Evolutionary conservation across 345 rosid species (phyloP).

Genomic region (Angophora floribunda): DNA sequence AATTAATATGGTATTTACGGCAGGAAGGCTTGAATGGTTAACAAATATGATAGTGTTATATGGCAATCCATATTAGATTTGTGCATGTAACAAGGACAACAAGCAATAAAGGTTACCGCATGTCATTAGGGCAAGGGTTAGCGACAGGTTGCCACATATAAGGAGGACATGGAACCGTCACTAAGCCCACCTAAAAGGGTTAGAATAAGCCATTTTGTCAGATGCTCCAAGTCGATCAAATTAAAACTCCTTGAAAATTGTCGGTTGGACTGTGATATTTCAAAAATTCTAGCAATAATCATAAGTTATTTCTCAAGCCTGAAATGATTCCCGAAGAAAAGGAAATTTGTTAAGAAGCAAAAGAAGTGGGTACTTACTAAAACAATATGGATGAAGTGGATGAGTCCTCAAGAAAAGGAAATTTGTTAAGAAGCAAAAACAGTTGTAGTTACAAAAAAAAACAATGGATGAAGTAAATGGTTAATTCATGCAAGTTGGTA

Average conservation of each 20-base stretch:
- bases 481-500: neutral
- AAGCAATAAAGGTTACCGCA: neutral
- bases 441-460: neutral
- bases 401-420: neutral
- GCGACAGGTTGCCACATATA: neutral
- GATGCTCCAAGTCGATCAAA: neutral
- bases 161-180: neutral
- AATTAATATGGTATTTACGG: neutral
- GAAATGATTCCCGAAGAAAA: neutral
- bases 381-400: neutral
- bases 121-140: neutral
- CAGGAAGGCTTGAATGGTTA: neutral
- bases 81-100: neutral
- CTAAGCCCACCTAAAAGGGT: neutral
- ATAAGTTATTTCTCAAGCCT: neutral
- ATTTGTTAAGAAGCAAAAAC: neutral
- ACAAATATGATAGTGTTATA: neutral
- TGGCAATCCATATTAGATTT: neutral
- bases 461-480: neutral
- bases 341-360: neutral
- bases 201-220: neutral
- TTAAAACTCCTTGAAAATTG: neutral
- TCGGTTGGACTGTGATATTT: neutral
- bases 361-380: neutral
- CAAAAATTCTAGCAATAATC: neutral